Percentiles rank a stretch among this genome's conserved stretches.
These are phyloP conservation scores for Hirschfeldia incana DNA, from an alignment of 345 rosid species.

Conservation along the genomic window DNA sequence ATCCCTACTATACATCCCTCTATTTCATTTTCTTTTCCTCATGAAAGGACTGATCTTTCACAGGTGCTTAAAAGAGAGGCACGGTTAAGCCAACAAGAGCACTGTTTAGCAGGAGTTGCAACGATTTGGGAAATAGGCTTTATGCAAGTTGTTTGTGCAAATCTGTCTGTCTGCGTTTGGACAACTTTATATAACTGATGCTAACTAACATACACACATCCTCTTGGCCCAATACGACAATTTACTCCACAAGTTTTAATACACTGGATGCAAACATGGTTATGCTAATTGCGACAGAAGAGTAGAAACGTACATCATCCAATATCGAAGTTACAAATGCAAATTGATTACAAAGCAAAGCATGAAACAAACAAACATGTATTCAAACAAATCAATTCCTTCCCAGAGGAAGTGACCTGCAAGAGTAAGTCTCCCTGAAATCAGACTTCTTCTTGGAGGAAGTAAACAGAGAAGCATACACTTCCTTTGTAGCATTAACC, in stretches of 20 bases:
- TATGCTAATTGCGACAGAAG: neutral
- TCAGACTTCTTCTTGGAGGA: slow-evolving; percentile 70
- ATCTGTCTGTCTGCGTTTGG: neutral
- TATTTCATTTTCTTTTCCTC: neutral
- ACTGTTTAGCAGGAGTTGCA: neutral
- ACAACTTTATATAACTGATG: slow-evolving; percentile 8
- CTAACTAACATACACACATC: neutral
- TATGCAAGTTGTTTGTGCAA: slow-evolving; percentile 17
- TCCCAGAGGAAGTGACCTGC: slow-evolving; percentile 92
- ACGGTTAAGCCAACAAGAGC: slow-evolving; percentile 48
- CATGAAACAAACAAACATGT: slow-evolving; percentile 56
- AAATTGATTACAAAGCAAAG: neutral
- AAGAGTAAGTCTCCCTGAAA: slow-evolving; percentile 79
- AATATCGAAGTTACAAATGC: neutral
- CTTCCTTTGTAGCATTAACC: slow-evolving; percentile 75
- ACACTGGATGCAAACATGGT: neutral
- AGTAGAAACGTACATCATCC: neutral
- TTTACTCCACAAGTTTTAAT: neutral
- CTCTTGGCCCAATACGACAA: neutral
- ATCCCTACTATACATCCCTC: slow-evolving; percentile 28
- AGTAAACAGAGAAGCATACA: slow-evolving; percentile 87
- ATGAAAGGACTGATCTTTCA: neutral
- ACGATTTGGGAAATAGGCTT: slow-evolving; percentile 5
- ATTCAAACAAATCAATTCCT: slow-evolving; percentile 60
- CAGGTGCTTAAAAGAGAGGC: slow-evolving; percentile 86